These are phyloP conservation scores for Crucihimalaya himalaica DNA, from an alignment of 345 rosid species.

Conservation along the genomic window DNA sequence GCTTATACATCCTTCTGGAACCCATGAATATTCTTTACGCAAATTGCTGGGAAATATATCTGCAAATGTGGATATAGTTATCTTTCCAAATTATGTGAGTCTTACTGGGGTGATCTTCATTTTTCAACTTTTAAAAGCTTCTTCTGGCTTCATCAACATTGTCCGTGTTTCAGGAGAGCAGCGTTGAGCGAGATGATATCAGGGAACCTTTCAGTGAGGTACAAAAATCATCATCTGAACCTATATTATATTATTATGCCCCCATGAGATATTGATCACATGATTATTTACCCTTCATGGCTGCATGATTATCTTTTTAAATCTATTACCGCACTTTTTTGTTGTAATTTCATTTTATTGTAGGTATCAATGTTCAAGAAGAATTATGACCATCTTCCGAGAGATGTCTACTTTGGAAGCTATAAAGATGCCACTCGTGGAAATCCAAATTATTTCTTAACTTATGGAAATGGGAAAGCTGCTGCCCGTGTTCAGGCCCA, in stretches of 20 bases:
- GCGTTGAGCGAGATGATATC: conserved; percentile 84
- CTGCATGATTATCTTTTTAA: background rate
- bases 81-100: conserved; percentile 96
- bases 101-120: background rate
- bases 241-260: background rate
- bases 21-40: conserved; percentile 77
- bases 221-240: conserved; percentile 4
- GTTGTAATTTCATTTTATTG: conserved; percentile 13
- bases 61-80: conserved; percentile 65
- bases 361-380: conserved; percentile 97
- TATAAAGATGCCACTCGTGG: conserved; percentile 86
- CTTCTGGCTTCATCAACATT: conserved; percentile 23
- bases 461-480: conserved; percentile 96
- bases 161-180: conserved; percentile 73
- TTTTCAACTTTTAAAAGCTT: background rate
- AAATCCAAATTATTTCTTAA: conserved; percentile 87
- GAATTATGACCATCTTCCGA: conserved; percentile 89
- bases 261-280: background rate
- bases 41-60: conserved; percentile 69
- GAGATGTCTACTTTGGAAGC: conserved; percentile 82
- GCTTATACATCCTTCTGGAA: conserved; percentile 81
- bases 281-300: background rate
- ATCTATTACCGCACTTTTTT: background rate
- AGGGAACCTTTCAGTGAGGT: conserved; percentile 96
- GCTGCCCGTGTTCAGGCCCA: conserved; percentile 91